phyloP scores from a whole-genome alignment of 495 filamentous ascomycete genomes.

The Neurospora sp. region DNA sequence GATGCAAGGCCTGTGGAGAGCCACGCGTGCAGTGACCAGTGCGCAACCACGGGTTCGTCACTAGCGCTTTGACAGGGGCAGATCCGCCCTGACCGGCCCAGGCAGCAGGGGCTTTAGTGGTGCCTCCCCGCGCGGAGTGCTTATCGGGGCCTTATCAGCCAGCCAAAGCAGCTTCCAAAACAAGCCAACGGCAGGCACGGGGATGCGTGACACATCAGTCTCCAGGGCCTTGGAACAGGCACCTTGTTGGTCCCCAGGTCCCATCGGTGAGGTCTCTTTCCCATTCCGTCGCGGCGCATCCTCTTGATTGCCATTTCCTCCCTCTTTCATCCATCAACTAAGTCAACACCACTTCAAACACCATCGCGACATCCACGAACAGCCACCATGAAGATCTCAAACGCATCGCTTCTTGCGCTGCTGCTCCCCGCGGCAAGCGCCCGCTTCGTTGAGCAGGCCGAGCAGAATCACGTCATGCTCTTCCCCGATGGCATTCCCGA shows the following conservation, averaged over 20 bases:
- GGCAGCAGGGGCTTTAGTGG: background rate
- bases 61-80: background rate
- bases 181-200: background rate
- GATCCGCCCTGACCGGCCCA: background rate
- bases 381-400: conserved; percentile 30
- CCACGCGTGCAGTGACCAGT: background rate
- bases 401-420: conserved; percentile 35
- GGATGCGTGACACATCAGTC: background rate
- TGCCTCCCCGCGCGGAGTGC: background rate
- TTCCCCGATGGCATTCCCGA: conserved; percentile 21
- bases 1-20: background rate
- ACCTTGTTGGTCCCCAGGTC: background rate
- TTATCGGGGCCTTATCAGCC: background rate
- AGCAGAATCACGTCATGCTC: conserved; percentile 30
- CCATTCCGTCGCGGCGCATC: background rate
- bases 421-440: conserved; percentile 39
- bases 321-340: background rate
- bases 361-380: background rate
- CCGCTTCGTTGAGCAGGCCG: conserved; percentile 42
- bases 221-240: background rate
- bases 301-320: background rate
- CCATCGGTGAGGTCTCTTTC: background rate
- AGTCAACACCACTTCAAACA: background rate
- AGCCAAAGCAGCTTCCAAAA: background rate
- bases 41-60: background rate